Conservation (phyloP, 2,329 filamentous ascomycete species). For the Fusarium sterilihyphosum region DNA sequence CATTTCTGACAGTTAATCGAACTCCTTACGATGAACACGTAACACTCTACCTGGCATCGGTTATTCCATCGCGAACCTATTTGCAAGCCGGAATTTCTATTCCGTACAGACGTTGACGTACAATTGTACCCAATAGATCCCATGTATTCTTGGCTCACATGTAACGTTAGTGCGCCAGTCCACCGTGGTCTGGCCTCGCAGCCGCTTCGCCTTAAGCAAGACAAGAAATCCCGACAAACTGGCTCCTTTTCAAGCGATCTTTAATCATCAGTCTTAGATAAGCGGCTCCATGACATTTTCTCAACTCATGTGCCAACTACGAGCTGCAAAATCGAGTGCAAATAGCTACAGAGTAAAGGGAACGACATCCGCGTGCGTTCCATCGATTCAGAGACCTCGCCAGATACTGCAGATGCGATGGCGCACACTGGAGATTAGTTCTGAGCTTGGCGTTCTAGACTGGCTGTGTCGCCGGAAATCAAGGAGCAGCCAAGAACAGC, state of each 20-base stretch:
- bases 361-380: neutral
- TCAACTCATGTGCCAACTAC: neutral
- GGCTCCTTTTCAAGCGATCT: neutral
- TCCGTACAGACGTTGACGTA: neutral
- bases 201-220: neutral
- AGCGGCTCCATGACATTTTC: neutral
- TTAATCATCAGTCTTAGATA: neutral
- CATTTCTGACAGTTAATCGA: neutral
- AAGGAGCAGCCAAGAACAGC: neutral
- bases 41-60: neutral
- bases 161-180: neutral
- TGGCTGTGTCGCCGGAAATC: neutral
- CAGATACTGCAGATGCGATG: neutral
- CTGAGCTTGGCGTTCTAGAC: neutral
- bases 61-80: neutral
- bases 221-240: neutral
- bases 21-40: neutral
- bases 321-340: neutral
- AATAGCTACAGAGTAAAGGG: neutral
- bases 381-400: neutral
- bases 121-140: neutral
- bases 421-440: neutral
- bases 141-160: neutral
- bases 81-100: neutral
- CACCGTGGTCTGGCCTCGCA: neutral